Evolutionary conservation across 164 flowering plant species (phyloP), one percentile per base, ranked within the genome.

Genomic region (Brasenia schreberi): DNA sequence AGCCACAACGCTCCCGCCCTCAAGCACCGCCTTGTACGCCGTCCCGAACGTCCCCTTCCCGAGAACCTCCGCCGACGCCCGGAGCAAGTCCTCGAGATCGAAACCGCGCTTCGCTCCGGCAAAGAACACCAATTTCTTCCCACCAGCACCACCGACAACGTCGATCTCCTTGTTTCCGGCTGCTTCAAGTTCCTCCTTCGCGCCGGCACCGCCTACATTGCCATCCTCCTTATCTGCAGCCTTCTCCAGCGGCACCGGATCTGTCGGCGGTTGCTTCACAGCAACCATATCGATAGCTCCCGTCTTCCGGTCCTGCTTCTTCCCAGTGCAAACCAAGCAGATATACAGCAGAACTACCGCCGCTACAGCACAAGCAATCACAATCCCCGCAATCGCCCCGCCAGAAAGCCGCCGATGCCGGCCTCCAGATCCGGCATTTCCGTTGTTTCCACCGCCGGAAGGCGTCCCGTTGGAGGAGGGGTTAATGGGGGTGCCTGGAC

Each of bases 1-100:
- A 2, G 89, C 97, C 68, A 87, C 87, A 16, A 73, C 76, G 49
- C 76, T 63, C 12, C 87, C 96, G 61, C 42, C 69, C 61, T 95
- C 97, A 76, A 95, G 66, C 42, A 79, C 78, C 23, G 95, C 95
- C 80, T 88, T 88, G 66, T 83, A 88, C 1, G 95, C 79, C 11
- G 95, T 86, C 42, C 95, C 95, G 62, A 83, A 88, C 1, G 84
- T 83, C 33, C 95, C 95, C 77, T 86, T 88, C 61, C 95, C 95
- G 76, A 88, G 75, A 63, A 88, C 95, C 82, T 88, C 95, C 0
- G 95, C 95, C 0, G 95, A 86, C 10, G 95, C 95, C 68, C 79
- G 82, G 79, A 88, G 72, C 69, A 88, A 73, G 73, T 85, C 91
- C 68, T 88, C 89, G 74, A 88, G 65, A 74, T 85, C 90, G 62